Conservation (phyloP, 2,329 filamentous ascomycete genomes). For the Herpotrichia juniperi region DNA sequence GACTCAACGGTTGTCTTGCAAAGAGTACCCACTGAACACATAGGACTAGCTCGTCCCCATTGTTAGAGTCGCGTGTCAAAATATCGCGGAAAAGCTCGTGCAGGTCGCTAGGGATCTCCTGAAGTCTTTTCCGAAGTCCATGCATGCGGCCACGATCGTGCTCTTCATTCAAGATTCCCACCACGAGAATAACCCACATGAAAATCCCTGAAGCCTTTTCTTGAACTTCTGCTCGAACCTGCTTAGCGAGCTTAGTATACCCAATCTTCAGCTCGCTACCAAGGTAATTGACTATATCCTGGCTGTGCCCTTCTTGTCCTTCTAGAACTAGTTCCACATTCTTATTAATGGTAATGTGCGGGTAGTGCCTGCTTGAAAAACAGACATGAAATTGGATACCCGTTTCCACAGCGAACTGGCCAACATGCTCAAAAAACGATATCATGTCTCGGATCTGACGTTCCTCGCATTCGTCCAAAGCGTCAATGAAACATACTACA, state of each 20-base stretch:
- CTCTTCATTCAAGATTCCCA: conserved; percentile 55
- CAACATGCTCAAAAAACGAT: conserved; percentile 49
- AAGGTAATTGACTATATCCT: conserved; percentile 43
- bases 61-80: conserved; percentile 48
- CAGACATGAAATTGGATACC: conserved; percentile 27
- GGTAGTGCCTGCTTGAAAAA: conserved; percentile 56
- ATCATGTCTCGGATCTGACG: conserved; percentile 52
- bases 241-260: conserved; percentile 15
- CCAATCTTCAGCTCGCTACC: conserved; percentile 26
- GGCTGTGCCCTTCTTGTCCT: conserved; percentile 38
- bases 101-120: no score
- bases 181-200: conserved; percentile 53
- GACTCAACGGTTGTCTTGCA: conserved; percentile 13
- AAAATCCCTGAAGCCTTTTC: conserved; percentile 52
- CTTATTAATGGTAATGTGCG: conserved; percentile 43
- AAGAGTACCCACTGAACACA: conserved; percentile 25
- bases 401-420: conserved; percentile 24
- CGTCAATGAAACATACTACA: conserved; percentile 46
- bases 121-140: no score
- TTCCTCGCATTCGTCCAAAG: conserved; percentile 58
- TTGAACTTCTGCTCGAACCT: conserved; percentile 39
- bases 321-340: conserved; percentile 44
- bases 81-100: no score
- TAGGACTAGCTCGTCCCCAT: conserved; percentile 11
- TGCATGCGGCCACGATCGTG: no score